Conservation (phyloP, 306 rosid species). For the Lablab purpureus region DNA sequence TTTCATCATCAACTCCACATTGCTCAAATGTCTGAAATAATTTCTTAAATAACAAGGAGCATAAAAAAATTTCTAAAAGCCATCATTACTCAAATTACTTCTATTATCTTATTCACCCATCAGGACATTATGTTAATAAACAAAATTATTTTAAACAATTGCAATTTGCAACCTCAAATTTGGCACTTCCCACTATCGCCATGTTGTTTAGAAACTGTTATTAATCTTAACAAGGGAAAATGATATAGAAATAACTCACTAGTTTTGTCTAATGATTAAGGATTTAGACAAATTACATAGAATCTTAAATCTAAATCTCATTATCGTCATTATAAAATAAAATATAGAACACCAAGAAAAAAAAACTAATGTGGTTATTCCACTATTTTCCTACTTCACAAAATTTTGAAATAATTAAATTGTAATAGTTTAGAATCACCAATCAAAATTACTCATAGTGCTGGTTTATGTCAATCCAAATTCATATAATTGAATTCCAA, state of each 20-base stretch:
- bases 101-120: background rate
- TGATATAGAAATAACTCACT: background rate
- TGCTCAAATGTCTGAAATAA: background rate
- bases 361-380: background rate
- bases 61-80: background rate
- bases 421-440: background rate
- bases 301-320: background rate
- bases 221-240: background rate
- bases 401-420: background rate
- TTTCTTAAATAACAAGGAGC: background rate
- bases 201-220: background rate
- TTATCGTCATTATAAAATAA: background rate
- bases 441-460: background rate
- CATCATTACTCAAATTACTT: background rate
- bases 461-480: background rate
- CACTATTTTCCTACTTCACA: background rate
- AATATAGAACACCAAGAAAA: background rate
- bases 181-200: background rate
- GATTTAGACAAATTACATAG: background rate
- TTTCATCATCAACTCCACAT: background rate
- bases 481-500: background rate
- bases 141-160: background rate
- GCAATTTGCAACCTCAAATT: background rate
- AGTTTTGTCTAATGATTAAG: background rate
- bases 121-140: background rate